These are phyloP conservation scores for Chrysoporthe deuterocubensis DNA, from an alignment of 2,329 filamentous ascomycete species.

Conservation along the genomic window DNA sequence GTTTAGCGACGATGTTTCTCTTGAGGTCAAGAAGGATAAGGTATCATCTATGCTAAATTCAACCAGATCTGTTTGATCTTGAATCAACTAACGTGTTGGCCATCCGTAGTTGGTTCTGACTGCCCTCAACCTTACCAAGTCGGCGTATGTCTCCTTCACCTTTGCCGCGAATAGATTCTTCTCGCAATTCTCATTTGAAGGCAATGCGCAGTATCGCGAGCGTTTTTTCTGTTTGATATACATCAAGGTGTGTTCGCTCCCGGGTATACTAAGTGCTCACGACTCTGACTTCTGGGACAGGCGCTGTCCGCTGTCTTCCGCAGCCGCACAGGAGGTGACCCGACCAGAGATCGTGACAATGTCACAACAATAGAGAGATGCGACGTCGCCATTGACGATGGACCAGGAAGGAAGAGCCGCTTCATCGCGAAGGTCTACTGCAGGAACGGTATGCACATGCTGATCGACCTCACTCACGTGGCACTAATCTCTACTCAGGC, in stretches of 20 bases:
- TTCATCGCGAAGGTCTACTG: conserved; percentile 76
- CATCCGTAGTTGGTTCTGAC: conserved; percentile 68
- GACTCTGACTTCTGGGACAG: conserved; percentile 41
- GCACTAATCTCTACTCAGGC: conserved; percentile 46
- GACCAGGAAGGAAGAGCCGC: conserved; percentile 70
- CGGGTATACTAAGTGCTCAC: background rate
- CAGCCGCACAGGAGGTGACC: conserved; percentile 63
- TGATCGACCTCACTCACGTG: background rate
- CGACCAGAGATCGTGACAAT: conserved; percentile 60
- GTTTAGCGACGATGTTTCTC: conserved; percentile 78
- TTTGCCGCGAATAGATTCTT: conserved; percentile 73
- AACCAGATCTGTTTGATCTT: conserved; percentile 17
- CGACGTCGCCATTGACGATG: conserved; percentile 74
- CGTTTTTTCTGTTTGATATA: conserved; percentile 77
- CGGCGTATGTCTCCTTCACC: conserved; percentile 75
- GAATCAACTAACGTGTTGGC: conserved; percentile 8
- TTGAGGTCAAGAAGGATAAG: conserved; percentile 72
- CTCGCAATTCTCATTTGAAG: conserved; percentile 70
- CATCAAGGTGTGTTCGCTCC: conserved; percentile 57
- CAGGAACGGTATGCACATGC: conserved; percentile 61
- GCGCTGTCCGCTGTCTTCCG: conserved; percentile 76
- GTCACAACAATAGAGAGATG: conserved; percentile 75
- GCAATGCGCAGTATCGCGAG: conserved; percentile 53
- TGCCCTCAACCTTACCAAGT: conserved; percentile 79
- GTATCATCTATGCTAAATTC: conserved; percentile 43